Conservation (phyloP, 768 basidiomycete genomes). For the Boletus huronensis region DNA sequence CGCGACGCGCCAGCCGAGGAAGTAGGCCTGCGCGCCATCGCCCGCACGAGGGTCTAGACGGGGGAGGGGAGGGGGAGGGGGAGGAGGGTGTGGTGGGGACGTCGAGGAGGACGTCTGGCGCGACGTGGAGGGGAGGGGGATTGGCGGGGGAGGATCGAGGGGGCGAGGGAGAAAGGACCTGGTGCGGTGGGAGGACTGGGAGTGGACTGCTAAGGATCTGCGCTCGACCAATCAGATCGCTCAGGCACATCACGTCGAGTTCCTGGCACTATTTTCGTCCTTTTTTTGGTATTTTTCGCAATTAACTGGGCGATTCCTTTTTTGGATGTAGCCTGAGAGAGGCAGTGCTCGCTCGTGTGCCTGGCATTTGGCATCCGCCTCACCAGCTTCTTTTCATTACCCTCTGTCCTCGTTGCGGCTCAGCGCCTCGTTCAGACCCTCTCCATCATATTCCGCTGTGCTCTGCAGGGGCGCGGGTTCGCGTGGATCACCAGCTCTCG, state of each 20-base stretch:
- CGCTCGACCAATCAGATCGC: constrained; percentile 31
- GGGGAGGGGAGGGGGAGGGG: neutral
- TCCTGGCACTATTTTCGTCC: constrained; percentile 27
- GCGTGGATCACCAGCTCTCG: constrained; percentile 11
- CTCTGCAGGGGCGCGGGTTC: constrained; percentile 6
- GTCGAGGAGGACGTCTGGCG: constrained; percentile 6
- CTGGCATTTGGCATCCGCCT: too few species aligned
- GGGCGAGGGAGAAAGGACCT: constrained; percentile 25
- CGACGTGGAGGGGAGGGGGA: constrained; percentile 4
- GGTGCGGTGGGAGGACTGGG: constrained; percentile 31
- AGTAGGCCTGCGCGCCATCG: constrained; percentile 30
- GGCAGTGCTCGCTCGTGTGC: constrained; percentile 4
- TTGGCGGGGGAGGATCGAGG: constrained; percentile 16
- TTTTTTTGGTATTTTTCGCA: neutral
- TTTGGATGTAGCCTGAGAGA: neutral
- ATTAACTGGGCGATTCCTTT: neutral
- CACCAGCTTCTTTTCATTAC: constrained; percentile 3
- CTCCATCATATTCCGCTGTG: neutral
- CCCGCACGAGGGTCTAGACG: neutral
- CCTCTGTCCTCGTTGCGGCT: constrained; percentile 2
- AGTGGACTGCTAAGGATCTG: constrained; percentile 32
- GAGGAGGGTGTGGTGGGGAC: neutral
- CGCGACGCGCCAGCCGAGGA: constrained; percentile 32
- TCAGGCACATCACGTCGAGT: constrained; percentile 36
- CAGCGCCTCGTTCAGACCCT: neutral